A percentile compares a stretch with the other conserved stretches of the same genome.
phyloP scores from a whole-genome alignment of 176 grass and related monocot species.

The Elymus sibiricus region DNA sequence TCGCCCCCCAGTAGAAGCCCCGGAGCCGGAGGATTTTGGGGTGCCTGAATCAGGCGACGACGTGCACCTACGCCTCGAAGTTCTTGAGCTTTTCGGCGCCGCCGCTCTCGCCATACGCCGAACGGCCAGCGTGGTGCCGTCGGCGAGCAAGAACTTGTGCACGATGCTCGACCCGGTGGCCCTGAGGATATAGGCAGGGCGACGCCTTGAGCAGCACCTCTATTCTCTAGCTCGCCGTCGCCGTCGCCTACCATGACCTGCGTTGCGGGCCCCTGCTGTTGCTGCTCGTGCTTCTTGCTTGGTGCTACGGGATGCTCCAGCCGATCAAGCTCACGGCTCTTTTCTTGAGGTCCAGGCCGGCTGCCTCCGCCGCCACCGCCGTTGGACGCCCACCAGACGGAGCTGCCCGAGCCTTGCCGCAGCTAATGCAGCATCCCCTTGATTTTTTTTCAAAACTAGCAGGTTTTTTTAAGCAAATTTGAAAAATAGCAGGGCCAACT shows the following conservation, averaged over 20 bases:
- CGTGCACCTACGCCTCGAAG: conserved; percentile 79
- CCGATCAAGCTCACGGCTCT: conserved; percentile 14
- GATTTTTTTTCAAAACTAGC: too few relatives aligned
- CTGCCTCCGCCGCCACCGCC: conserved; percentile 2
- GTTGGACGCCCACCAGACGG: conserved; percentile 47
- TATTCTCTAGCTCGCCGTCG: conserved; percentile 74
- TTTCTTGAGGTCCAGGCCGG: conserved; percentile 10
- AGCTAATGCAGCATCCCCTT: conserved; percentile 50
- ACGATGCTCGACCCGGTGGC: conserved; percentile 88
- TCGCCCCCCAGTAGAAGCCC: conserved; percentile 94
- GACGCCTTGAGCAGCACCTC: conserved; percentile 90
- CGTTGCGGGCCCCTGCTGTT: conserved; percentile 32
- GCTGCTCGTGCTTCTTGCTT: conserved; percentile 39
- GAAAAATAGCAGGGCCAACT: too few relatives aligned
- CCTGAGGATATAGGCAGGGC: conserved; percentile 69
- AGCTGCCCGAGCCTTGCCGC: conserved; percentile 36
- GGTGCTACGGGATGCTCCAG: conserved; percentile 35
- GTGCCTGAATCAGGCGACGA: conserved; percentile 70
- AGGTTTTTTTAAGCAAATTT: too few relatives aligned
- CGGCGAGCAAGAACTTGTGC: conserved; percentile 85
- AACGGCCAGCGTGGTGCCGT: conserved; percentile 75
- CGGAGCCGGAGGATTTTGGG: conserved; percentile 80
- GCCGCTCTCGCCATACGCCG: conserved; percentile 83
- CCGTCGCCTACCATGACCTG: conserved; percentile 74
- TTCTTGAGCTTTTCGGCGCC: conserved; percentile 73